Evolutionary conservation across 2,329 filamentous ascomycete genomes (phyloP).

Genomic region (Aspergillus japonicus): DNA sequence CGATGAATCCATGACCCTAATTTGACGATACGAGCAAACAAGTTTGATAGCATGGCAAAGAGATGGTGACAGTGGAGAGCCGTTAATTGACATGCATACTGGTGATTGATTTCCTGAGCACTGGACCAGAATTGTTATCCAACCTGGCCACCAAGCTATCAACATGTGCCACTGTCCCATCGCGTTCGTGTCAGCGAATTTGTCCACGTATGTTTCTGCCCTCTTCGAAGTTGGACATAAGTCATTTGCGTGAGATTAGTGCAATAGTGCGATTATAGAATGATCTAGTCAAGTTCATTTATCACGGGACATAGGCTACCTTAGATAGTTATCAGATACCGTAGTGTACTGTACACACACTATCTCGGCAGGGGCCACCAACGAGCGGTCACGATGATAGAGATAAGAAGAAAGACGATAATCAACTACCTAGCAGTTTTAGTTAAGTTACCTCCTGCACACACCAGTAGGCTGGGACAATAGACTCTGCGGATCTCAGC

Average conservation of each 20-base stretch:
- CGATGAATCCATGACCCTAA: constrained; percentile 25
- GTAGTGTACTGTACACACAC: no score
- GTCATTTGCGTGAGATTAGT: neutral
- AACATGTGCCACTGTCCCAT: neutral
- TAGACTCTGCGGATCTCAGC: no score
- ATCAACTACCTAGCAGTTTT: no score
- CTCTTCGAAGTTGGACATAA: neutral
- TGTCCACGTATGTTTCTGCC: neutral
- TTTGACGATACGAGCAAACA: constrained; percentile 24
- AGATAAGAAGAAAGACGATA: neutral
- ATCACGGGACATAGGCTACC: no score
- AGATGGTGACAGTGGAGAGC: constrained; percentile 14
- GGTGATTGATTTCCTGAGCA: neutral
- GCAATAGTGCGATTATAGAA: neutral
- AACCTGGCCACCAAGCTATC: neutral
- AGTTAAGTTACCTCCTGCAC: no score
- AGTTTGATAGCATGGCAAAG: no score
- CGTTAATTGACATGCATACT: constrained; percentile 6
- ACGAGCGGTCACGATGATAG: neutral
- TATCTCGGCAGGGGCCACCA: no score
- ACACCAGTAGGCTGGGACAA: no score
- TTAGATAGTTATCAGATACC: no score
- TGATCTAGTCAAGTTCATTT: neutral
- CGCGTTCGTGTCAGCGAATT: neutral
- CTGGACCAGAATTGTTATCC: neutral